These are phyloP conservation scores for Colletotrichum magnum DNA, from an alignment of 2,329 filamentous ascomycete species.

Conservation along the genomic window DNA sequence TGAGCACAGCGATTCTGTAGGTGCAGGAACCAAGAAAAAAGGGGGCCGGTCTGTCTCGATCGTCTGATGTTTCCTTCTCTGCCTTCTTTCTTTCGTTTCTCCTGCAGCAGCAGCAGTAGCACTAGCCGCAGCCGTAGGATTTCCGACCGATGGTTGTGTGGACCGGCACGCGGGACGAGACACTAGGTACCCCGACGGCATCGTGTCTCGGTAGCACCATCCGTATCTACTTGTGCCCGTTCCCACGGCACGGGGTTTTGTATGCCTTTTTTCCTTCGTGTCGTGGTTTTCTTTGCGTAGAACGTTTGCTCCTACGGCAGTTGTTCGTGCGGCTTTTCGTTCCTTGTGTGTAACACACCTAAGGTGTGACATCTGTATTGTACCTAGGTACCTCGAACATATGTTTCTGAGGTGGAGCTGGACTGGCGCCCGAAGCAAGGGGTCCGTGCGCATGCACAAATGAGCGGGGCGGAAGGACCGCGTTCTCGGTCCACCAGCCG, in stretches of 20 bases:
- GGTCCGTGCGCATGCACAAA: constrained; percentile 8
- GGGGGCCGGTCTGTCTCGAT: constrained; percentile 32
- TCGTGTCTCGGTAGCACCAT: no score
- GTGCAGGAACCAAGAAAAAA: constrained; percentile 18
- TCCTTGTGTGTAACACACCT: no score
- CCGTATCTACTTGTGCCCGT: no score
- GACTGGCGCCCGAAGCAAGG: not conserved
- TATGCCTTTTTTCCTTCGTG: no score
- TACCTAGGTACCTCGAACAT: not conserved
- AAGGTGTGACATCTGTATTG: no score
- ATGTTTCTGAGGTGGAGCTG: constrained; percentile 3
- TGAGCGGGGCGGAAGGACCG: not conserved
- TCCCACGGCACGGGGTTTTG: no score
- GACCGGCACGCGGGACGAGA: constrained; percentile 14
- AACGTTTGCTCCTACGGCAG: no score
- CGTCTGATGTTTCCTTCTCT: constrained; percentile 33
- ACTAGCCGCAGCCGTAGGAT: constrained; percentile 23
- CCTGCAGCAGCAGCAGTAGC: constrained; percentile 27
- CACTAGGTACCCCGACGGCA: no score
- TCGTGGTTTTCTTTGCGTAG: no score
- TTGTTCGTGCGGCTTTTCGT: no score
- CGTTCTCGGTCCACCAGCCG: not conserved
- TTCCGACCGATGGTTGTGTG: constrained; percentile 19
- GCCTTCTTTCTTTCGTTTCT: not conserved
- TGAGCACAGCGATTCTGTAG: constrained; percentile 19